A percentile compares a stretch with the other conserved stretches of the same genome.
Conservation (phyloP, 179 eudicot species). For the Spinacia oleracea region DNA sequence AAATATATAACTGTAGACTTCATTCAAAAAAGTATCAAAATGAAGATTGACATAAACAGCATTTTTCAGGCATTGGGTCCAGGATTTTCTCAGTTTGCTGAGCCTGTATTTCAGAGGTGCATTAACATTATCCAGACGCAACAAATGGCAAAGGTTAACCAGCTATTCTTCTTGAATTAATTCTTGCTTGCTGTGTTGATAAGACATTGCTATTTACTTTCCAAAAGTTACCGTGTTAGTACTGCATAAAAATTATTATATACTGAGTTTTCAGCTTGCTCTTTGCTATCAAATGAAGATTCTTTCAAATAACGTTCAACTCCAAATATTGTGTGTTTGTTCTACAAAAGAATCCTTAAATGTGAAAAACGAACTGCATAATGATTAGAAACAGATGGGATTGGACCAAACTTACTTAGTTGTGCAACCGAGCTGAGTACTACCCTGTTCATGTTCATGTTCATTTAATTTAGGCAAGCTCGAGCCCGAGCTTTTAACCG, state of each 20-base stretch:
- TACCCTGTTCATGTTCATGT: no score
- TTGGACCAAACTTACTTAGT: no score
- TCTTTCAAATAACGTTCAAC: background rate
- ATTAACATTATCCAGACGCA: conserved; percentile 86
- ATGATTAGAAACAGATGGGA: background rate
- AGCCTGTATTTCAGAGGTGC: conserved; percentile 96
- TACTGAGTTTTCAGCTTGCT: background rate
- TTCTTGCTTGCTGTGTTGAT: conserved; percentile 1
- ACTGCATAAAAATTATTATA: background rate
- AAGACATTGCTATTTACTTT: background rate
- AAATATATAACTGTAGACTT: no score
- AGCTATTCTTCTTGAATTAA: background rate
- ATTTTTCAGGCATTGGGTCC: conserved; percentile 85
- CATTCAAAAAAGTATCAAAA: no score
- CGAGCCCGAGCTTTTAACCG: no score
- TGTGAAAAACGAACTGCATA: background rate
- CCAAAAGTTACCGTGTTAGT: background rate
- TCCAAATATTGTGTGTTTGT: background rate
- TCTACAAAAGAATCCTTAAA: background rate
- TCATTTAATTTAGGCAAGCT: no score
- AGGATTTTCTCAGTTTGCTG: conserved; percentile 90
- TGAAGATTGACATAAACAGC: conserved; percentile 14
- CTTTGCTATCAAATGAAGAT: background rate
- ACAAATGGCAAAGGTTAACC: conserved; percentile 72
- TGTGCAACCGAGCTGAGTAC: no score